A percentile compares a stretch with the other conserved stretches of the same genome.
Evolutionary conservation across 306 rosid species (phyloP).

Genomic region (Citrullus amarus): DNA sequence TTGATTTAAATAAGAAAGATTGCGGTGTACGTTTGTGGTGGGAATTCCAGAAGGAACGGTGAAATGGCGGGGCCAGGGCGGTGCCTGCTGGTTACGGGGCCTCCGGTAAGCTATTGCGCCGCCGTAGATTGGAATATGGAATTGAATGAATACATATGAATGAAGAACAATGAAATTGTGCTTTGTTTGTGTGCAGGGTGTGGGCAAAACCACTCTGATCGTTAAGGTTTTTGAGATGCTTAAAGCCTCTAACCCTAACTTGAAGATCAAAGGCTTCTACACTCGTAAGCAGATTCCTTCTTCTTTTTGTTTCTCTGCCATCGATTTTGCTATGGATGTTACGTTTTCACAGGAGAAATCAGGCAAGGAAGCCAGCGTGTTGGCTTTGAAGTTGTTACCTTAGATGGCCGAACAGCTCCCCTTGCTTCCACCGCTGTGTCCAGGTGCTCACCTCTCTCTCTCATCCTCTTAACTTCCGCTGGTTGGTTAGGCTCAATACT

Average conservation of each 20-base stretch:
- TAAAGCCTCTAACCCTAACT: constrained; percentile 37
- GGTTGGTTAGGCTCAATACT: background rate
- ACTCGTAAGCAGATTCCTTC: constrained; percentile 33
- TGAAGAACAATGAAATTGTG: background rate
- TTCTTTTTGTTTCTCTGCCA: background rate
- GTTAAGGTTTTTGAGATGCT: constrained; percentile 47
- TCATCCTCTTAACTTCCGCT: background rate
- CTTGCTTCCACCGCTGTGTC: constrained; percentile 52
- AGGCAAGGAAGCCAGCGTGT: constrained; percentile 42
- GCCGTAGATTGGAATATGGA: background rate
- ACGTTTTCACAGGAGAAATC: constrained; percentile 48
- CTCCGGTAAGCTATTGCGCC: constrained; percentile 30
- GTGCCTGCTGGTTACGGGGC: constrained; percentile 61
- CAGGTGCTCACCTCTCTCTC: constrained; percentile 23
- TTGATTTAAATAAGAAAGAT: background rate
- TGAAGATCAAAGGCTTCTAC: constrained; percentile 73
- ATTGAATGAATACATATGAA: background rate
- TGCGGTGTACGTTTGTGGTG: background rate
- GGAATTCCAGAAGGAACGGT: background rate
- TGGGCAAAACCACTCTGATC: constrained; percentile 66
- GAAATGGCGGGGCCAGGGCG: constrained; percentile 33
- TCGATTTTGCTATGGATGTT: background rate
- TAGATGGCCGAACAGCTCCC: constrained; percentile 58
- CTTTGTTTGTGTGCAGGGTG: constrained; percentile 32
- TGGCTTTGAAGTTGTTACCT: constrained; percentile 70